phyloP scores from a whole-genome alignment of 192 early-diverging fungal species.

The Pilobolus umbonatus region DNA sequence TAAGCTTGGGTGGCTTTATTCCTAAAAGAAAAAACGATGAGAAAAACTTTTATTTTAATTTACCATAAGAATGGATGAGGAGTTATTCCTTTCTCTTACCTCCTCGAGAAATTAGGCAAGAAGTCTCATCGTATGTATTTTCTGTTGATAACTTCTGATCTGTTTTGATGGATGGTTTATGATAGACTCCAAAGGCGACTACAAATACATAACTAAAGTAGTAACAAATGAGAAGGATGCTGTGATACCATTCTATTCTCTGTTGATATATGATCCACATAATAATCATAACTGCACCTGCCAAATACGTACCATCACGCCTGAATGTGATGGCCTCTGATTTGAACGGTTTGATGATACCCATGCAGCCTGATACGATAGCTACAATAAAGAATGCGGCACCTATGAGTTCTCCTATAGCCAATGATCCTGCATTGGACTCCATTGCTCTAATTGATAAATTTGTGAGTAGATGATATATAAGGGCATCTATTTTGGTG shows the following conservation, averaged over 20 bases:
- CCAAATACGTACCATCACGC: conserved; percentile 73
- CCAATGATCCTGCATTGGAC: conserved; percentile 70
- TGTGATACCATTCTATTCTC: conserved; percentile 48
- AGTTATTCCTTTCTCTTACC: too few species aligned
- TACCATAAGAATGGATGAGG: too few species aligned
- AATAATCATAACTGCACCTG: conserved; percentile 49
- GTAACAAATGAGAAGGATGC: conserved; percentile 47
- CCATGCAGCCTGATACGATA: conserved; percentile 82
- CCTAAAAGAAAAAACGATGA: conserved; percentile 1
- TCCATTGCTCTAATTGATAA: conserved; percentile 54
- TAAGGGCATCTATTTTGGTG: too few species aligned
- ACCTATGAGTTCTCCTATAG: conserved; percentile 86
- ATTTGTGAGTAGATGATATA: background rate
- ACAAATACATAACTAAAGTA: conserved; percentile 58
- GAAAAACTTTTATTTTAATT: too few species aligned
- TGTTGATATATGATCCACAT: conserved; percentile 47
- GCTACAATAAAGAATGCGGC: conserved; percentile 79
- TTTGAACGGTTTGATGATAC: conserved; percentile 72
- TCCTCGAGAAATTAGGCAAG: conserved; percentile 1
- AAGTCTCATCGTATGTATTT: background rate
- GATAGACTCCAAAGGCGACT: conserved; percentile 38
- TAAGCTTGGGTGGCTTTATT: background rate
- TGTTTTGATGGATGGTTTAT: too few species aligned
- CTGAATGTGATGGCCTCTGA: conserved; percentile 63
- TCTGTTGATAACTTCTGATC: background rate